Base-by-base conservation (phyloP, 352 stramenopile species). In the Phytophthora melonis region DNA sequence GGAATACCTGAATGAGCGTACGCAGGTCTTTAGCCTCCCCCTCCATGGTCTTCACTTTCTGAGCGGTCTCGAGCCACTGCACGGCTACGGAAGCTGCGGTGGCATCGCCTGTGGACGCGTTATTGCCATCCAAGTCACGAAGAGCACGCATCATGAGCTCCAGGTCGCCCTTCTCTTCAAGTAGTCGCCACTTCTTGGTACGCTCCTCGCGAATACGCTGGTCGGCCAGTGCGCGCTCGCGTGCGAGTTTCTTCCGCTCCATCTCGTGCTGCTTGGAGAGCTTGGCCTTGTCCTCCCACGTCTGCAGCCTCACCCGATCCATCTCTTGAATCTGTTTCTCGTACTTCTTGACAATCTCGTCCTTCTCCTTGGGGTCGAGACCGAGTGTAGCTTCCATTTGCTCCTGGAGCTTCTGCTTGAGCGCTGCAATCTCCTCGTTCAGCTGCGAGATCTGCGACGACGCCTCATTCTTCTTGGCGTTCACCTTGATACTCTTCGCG, bases 401-500 rank as follows among this genome's bases (percentile, higher is more conserved):
- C 79, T 96, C 89, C 57, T 69, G 79, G 25, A 97, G 67, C n/a
- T 94, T 94, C 70, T 95, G 92, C 77, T 97, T 97, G 4, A 97
- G 78, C 6, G 86, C 72, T 6, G 89, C 88, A 32, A 97, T 97
- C 68, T 97, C 92, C 11, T 97, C 91, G 56, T 97, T 96, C n/a
- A 97, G 78, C 66, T 96, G 87, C 32, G 86, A 93, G 64, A 98
- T 97, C 66, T 97, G 91, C 23, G 84, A 93, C 6, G 89, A 94
- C 18, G 97, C 90, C 67, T 98, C 93, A 58, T 99, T 99, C 69
- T 95, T 97, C 74, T 96, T 96, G 0, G 93, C 88, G 52, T 94
- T 96, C 59, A 98, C 96, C 70, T 98, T 97, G 79, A 99, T 98
- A 16, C 84, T 93, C 77, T 98, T 99, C 7, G 95, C 96, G 11